These are phyloP conservation scores for Amanita inopinata DNA, from an alignment of 768 basidiomycete species.

Conservation along the genomic window DNA sequence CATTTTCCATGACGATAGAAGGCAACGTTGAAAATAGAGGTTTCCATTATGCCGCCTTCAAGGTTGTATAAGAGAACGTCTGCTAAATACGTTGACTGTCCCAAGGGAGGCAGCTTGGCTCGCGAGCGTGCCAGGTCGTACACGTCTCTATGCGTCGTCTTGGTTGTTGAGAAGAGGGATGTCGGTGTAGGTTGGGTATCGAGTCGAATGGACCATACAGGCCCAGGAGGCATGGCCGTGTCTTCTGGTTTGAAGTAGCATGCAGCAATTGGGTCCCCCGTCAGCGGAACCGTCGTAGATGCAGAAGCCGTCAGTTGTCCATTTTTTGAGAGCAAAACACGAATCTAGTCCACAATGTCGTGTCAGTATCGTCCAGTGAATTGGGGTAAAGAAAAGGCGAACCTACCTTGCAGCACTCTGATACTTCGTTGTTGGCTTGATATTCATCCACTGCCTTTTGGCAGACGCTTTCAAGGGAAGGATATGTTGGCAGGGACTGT, in stretches of 20 bases:
- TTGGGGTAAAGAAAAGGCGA: slow-evolving; percentile 5
- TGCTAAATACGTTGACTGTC: slow-evolving; percentile 19
- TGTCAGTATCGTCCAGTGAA: slow-evolving; percentile 16
- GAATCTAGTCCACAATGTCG: slow-evolving; percentile 7
- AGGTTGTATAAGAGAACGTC: slow-evolving; percentile 64
- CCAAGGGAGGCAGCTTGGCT: slow-evolving; percentile 29
- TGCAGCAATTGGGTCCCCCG: slow-evolving; percentile 13
- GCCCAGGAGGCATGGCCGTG: slow-evolving; percentile 14
- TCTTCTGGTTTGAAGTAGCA: neutral
- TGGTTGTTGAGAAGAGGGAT: slow-evolving; percentile 54
- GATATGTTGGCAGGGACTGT: slow-evolving; percentile 26
- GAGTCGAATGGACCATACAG: slow-evolving; percentile 37
- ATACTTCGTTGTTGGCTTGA: slow-evolving; percentile 7
- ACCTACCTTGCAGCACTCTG: neutral
- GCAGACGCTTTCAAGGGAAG: slow-evolving; percentile 34
- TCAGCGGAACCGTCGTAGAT: slow-evolving; percentile 8
- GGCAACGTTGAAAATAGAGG: slow-evolving; percentile 65
- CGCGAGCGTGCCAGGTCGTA: slow-evolving; percentile 61
- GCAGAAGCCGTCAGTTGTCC: slow-evolving; percentile 14
- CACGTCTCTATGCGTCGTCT: slow-evolving; percentile 53
- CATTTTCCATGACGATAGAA: slow-evolving; percentile 47
- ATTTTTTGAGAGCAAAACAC: slow-evolving; percentile 12
- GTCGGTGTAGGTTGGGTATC: slow-evolving; percentile 46
- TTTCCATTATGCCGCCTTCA: slow-evolving; percentile 43
- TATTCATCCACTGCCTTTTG: slow-evolving; percentile 28